Evolutionary conservation across 768 basidiomycete species (phyloP).

Genomic region (Cystobasidium onofrii): DNA sequence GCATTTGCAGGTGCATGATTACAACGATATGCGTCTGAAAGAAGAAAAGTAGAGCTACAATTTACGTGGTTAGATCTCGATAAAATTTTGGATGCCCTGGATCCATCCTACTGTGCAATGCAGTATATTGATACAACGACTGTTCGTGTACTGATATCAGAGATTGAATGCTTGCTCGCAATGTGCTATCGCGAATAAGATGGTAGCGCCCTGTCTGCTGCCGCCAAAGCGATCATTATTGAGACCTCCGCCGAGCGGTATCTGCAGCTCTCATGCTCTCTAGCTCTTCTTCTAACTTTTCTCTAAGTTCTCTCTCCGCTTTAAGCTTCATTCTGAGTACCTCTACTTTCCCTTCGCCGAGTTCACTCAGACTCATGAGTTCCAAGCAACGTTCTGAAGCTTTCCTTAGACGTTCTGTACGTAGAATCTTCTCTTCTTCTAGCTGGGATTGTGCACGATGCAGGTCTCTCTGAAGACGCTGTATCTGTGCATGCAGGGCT

Average conservation of each 20-base stretch:
- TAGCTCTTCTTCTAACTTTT: slow-evolving; percentile 28
- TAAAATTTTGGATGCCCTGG: no score
- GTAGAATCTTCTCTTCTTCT: slow-evolving; percentile 23
- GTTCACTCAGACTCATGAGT: slow-evolving; percentile 7
- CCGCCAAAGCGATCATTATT: not conserved
- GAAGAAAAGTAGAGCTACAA: no score
- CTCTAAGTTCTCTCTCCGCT: slow-evolving; percentile 24
- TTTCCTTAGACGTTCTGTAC: slow-evolving; percentile 19
- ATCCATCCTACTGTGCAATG: no score
- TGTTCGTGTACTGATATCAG: no score
- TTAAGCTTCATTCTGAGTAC: not conserved
- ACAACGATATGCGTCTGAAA: no score
- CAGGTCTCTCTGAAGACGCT: slow-evolving; percentile 6
- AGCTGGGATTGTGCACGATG: slow-evolving; percentile 4
- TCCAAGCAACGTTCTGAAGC: slow-evolving; percentile 6
- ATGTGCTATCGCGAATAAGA: no score
- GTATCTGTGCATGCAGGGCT: slow-evolving; percentile 3
- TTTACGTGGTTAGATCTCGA: no score
- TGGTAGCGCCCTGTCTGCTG: no score
- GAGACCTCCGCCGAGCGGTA: not conserved
- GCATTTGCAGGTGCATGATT: no score
- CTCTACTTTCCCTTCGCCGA: slow-evolving; percentile 27
- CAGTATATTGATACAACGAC: no score
- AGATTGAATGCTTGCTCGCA: no score
- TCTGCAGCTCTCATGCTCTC: not conserved